Conservation (phyloP, 2,329 filamentous ascomycete genomes). For the Neoascochyta sp. region DNA sequence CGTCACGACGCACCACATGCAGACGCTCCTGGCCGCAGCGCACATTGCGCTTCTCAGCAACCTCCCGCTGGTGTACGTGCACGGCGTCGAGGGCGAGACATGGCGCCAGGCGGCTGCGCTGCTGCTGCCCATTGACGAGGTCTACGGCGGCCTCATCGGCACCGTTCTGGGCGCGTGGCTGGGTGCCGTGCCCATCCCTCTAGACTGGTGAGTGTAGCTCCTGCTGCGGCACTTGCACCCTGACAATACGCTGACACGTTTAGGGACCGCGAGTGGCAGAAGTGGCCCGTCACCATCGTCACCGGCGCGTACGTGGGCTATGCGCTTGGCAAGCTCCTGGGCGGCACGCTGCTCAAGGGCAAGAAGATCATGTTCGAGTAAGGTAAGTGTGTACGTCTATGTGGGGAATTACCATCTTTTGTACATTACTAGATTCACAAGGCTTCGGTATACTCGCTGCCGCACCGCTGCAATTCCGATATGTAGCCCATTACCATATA, state of each 20-base stretch:
- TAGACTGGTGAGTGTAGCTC: conserved; percentile 67
- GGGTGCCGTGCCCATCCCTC: conserved; percentile 87
- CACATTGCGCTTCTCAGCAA: conserved; percentile 77
- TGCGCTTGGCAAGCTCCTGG: conserved; percentile 62
- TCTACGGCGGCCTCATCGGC: conserved; percentile 78
- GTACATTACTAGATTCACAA: too few relatives aligned
- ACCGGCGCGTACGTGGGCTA: conserved; percentile 79
- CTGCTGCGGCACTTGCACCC: too few relatives aligned
- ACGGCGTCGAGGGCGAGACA: conserved; percentile 68
- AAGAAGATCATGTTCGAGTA: conserved; percentile 45
- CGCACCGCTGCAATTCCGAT: too few relatives aligned
- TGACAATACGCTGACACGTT: conserved; percentile 8
- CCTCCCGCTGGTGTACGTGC: conserved; percentile 79
- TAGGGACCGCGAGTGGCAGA: conserved; percentile 95
- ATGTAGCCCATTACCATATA: too few relatives aligned
- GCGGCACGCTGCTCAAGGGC: conserved; percentile 50
- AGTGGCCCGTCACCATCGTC: conserved; percentile 90
- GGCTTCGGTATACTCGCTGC: too few relatives aligned
- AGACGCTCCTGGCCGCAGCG: conserved; percentile 75
- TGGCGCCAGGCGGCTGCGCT: conserved; percentile 70
- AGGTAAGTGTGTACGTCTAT: background rate
- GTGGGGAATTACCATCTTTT: too few relatives aligned
- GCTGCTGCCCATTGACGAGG: conserved; percentile 72
- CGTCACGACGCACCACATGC: conserved; percentile 70
- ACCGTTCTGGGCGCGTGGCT: conserved; percentile 81